phyloP scores from a whole-genome alignment of 495 filamentous ascomycete genomes.

The Hypoxylon lienhwacheense region DNA sequence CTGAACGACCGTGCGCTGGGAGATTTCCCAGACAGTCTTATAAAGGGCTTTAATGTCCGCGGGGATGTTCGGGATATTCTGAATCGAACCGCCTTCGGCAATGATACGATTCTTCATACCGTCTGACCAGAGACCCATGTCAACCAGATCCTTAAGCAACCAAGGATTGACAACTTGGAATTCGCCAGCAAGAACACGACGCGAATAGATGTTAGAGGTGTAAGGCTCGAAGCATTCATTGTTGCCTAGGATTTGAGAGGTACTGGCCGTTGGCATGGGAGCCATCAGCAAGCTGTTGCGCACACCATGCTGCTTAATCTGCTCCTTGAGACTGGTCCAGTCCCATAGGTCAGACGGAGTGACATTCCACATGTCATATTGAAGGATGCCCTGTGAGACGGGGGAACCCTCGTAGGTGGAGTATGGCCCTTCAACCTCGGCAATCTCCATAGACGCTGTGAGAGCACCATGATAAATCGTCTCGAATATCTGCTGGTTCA shows the following conservation, averaged over 20 bases:
- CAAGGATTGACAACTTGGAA: slow-evolving; percentile 99
- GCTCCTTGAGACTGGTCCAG: slow-evolving; percentile 83
- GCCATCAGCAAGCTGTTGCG: slow-evolving; percentile 94
- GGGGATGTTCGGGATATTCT: slow-evolving; percentile 94
- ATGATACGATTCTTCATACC: slow-evolving; percentile 99
- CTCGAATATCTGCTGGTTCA: slow-evolving; percentile 99
- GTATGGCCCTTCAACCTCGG: slow-evolving; percentile 81
- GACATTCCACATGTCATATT: slow-evolving; percentile 98
- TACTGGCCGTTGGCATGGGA: slow-evolving; percentile 96
- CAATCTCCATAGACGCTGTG: slow-evolving; percentile 83
- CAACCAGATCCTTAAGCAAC: slow-evolving; percentile 96
- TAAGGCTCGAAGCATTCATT: slow-evolving; percentile 99
- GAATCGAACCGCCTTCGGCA: slow-evolving; percentile 90
- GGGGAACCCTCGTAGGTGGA: slow-evolving; percentile 90
- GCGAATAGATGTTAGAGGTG: slow-evolving; percentile 99
- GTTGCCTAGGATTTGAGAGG: slow-evolving; percentile 94
- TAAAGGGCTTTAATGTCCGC: slow-evolving; percentile 94
- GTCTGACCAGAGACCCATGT: slow-evolving; percentile 97
- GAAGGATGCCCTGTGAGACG: slow-evolving; percentile 91
- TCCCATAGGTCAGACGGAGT: slow-evolving; percentile 95
- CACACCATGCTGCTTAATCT: slow-evolving; percentile 88
- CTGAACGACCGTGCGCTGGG: slow-evolving; percentile 91
- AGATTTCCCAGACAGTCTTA: slow-evolving; percentile 99
- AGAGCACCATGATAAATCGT: slow-evolving; percentile 97
- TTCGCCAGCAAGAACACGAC: slow-evolving; percentile 95